A percentile compares a stretch with the other conserved stretches of the same genome.
phyloP scores from a whole-genome alignment of 2,329 filamentous ascomycete genomes.

The Epichloe glyceriae region DNA sequence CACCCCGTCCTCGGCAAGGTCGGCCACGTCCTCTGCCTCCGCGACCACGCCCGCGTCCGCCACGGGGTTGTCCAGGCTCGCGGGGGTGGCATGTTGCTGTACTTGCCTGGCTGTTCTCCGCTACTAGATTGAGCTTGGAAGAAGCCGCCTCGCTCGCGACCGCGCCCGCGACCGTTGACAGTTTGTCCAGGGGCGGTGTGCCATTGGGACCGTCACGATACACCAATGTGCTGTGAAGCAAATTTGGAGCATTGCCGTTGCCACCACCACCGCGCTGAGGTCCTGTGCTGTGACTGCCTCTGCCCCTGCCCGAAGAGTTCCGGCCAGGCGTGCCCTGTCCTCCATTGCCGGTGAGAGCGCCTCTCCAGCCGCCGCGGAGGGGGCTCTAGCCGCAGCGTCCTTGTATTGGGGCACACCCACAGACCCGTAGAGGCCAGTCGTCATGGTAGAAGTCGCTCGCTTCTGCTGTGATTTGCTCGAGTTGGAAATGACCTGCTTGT shows the following conservation, averaged over 20 bases:
- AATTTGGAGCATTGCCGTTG: constrained; percentile 19
- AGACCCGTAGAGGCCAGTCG: constrained; percentile 40
- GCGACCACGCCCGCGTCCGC: constrained; percentile 27
- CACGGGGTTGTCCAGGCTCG: constrained; percentile 35
- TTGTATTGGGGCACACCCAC: constrained; percentile 49
- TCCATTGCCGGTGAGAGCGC: constrained; percentile 35
- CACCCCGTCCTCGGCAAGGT: constrained; percentile 21
- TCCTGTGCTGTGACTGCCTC: constrained; percentile 26
- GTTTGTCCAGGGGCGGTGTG: constrained; percentile 14
- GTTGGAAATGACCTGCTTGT: constrained; percentile 66
- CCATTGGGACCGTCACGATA: constrained; percentile 31
- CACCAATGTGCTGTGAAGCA: constrained; percentile 39
- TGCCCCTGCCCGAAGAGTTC: constrained; percentile 21
- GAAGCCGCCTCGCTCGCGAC: constrained; percentile 19
- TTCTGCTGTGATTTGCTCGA: constrained; percentile 40
- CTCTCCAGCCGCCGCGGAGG: constrained; percentile 46
- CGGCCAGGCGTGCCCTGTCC: constrained; percentile 24
- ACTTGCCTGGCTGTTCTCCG: constrained; percentile 20
- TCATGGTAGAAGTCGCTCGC: constrained; percentile 34
- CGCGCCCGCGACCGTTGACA: constrained; percentile 13
- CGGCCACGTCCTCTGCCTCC: constrained; percentile 26
- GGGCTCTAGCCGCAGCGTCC: constrained; percentile 41
- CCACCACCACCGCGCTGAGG: constrained; percentile 20
- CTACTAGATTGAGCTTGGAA: constrained; percentile 8
- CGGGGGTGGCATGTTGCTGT: constrained; percentile 47